These are phyloP conservation scores for Fraxinus ornus DNA, from an alignment of 305 asterid genomes.

Conservation along the genomic window DNA sequence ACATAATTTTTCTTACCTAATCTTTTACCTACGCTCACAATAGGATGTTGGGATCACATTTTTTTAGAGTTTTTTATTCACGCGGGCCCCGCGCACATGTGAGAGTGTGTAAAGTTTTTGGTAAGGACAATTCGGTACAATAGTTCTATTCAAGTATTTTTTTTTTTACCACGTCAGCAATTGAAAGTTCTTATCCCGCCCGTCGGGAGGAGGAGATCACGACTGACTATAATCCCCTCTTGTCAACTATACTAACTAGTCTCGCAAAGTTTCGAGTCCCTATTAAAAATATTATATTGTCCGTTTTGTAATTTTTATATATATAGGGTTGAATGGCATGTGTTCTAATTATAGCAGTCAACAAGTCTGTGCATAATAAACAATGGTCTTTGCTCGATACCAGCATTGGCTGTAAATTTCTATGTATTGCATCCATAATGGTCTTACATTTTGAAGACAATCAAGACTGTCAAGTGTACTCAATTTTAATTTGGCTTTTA, in stretches of 20 bases:
- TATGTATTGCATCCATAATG: not conserved
- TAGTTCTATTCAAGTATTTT: no score
- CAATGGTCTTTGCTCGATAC: conserved; percentile 1
- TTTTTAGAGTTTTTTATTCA: no score
- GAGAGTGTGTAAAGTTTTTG: no score
- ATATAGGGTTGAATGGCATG: conserved; percentile 17
- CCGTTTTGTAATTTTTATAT: not conserved
- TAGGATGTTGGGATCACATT: no score
- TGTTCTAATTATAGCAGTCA: conserved; percentile 27
- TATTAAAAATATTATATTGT: not conserved
- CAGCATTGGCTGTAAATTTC: not conserved
- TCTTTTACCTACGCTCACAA: no score
- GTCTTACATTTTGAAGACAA: conserved; percentile 36
- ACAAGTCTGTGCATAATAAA: not conserved
- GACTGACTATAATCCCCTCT: not conserved
- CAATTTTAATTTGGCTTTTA: conserved; percentile 11
- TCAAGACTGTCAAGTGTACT: conserved; percentile 23
- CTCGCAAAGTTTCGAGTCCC: not conserved
- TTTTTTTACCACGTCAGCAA: no score
- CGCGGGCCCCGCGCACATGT: no score
- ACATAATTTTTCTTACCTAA: no score
- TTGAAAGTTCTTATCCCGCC: no score
- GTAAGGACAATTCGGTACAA: no score
- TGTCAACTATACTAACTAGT: not conserved
- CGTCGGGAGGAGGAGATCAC: no score